Conservation (phyloP, 805 yeast species). For the Nakazawaea wickerhamii region DNA sequence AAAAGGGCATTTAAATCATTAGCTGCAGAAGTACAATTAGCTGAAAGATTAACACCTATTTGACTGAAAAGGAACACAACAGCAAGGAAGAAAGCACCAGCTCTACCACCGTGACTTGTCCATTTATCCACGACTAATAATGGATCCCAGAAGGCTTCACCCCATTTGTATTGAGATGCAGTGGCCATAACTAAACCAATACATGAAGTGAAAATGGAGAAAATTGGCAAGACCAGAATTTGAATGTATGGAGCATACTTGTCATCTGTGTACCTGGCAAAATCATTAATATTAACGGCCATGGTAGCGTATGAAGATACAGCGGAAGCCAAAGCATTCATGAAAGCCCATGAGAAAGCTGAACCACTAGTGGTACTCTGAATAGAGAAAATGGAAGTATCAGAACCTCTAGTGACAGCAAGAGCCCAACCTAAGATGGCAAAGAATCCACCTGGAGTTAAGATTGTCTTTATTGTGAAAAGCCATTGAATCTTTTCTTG, state of each 20-base stretch:
- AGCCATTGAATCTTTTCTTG: conserved; percentile 29
- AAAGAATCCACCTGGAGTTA: conserved; percentile 26
- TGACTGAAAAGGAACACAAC: conserved; percentile 70
- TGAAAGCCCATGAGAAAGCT: conserved; percentile 21
- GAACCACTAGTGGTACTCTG: conserved; percentile 18
- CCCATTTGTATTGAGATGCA: conserved; percentile 9
- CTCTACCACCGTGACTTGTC: conserved; percentile 50
- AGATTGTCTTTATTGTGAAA: conserved; percentile 27
- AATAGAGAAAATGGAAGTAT: conserved; percentile 15
- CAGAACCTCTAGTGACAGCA: conserved; percentile 18
- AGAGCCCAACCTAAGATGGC: conserved; percentile 29
- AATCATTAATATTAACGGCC: conserved; percentile 33
- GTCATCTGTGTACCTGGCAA: conserved; percentile 31
- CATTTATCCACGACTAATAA: conserved; percentile 10
- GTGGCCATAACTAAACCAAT: conserved; percentile 12
- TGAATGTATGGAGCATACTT: conserved; percentile 27
- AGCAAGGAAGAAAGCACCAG: conserved; percentile 73
- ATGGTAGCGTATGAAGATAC: conserved; percentile 32
- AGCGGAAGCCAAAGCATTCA: conserved; percentile 23
- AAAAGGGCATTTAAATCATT: conserved; percentile 64
- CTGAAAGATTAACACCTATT: conserved; percentile 71
- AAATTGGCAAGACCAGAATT: conserved; percentile 17
- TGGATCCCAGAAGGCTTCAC: conserved; percentile 9
- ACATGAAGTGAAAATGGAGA: conserved; percentile 11
- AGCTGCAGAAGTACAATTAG: conserved; percentile 67